A percentile compares a stretch with the other conserved stretches of the same genome.
Conservation (phyloP, 176 grass and related monocot species). For the Saccharum spontaneum region DNA sequence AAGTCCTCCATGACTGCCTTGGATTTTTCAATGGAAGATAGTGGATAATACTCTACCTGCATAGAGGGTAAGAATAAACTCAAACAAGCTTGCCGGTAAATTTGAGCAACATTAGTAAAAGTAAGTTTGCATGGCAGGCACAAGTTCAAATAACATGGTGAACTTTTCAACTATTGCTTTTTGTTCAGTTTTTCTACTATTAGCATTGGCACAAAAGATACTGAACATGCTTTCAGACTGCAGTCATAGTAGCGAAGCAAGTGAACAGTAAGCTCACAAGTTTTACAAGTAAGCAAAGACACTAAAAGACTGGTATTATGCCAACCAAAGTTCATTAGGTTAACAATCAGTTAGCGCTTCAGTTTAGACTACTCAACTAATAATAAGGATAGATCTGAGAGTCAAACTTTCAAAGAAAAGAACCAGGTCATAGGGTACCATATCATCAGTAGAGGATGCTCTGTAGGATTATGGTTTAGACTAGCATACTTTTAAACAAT, state of each 20-base stretch:
- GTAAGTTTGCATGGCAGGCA: neutral
- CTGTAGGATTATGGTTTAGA: neutral
- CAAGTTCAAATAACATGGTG: neutral
- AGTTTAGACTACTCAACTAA: neutral
- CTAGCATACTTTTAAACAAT: neutral
- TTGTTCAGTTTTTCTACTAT: neutral
- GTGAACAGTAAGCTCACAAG: neutral
- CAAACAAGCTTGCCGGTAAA: neutral
- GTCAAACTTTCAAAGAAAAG: neutral
- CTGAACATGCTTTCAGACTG: neutral
- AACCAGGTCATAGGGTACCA: neutral
- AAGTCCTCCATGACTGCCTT: constrained; percentile 78
- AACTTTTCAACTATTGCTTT: neutral
- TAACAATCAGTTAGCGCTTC: neutral
- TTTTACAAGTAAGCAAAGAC: neutral
- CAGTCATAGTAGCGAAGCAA: neutral
- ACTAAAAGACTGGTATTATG: neutral
- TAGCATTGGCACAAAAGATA: constrained; percentile 6
- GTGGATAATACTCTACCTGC: constrained; percentile 85
- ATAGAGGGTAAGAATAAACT: constrained; percentile 36
- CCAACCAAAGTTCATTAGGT: constrained; percentile 14
- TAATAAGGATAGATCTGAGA: neutral
- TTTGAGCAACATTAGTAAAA: neutral
- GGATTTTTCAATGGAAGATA: constrained; percentile 87
- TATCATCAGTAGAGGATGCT: neutral